Evolutionary conservation across 768 basidiomycete genomes (phyloP).

Genomic region (Mycena vulgaris): DNA sequence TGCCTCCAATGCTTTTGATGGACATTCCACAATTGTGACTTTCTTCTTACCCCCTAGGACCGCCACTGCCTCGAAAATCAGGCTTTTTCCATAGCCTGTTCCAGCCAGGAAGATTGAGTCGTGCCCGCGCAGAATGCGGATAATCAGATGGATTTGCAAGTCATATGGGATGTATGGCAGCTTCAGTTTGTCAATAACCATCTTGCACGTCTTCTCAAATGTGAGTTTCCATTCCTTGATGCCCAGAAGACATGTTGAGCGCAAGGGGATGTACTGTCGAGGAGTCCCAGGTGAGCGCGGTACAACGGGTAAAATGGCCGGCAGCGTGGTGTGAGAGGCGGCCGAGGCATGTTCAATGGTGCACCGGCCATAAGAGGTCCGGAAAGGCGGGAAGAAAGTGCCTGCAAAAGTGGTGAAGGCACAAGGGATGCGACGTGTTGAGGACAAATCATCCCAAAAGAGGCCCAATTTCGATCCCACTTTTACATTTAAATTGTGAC

Average conservation of each 20-base stretch:
- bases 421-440: no score
- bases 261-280: neutral
- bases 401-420: neutral
- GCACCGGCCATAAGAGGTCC: neutral
- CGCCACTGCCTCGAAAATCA: conserved; percentile 43
- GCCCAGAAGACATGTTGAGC: neutral
- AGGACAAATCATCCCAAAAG: no score
- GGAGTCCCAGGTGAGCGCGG: neutral
- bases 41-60: conserved; percentile 34
- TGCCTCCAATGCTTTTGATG: no score
- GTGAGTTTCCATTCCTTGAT: neutral
- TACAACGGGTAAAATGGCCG: neutral
- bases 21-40: no score
- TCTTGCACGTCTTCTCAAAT: neutral
- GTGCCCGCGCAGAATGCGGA: no score
- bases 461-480: no score
- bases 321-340: neutral
- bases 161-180: conserved; percentile 33
- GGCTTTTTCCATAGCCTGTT: no score
- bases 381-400: neutral
- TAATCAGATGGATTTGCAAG: no score
- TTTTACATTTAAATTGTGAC: no score
- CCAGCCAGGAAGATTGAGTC: no score
- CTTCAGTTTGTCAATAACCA: conserved; percentile 16
- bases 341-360: no score